Evolutionary conservation across 495 filamentous ascomycete genomes (phyloP).

Genomic region (Daldinia loculata): DNA sequence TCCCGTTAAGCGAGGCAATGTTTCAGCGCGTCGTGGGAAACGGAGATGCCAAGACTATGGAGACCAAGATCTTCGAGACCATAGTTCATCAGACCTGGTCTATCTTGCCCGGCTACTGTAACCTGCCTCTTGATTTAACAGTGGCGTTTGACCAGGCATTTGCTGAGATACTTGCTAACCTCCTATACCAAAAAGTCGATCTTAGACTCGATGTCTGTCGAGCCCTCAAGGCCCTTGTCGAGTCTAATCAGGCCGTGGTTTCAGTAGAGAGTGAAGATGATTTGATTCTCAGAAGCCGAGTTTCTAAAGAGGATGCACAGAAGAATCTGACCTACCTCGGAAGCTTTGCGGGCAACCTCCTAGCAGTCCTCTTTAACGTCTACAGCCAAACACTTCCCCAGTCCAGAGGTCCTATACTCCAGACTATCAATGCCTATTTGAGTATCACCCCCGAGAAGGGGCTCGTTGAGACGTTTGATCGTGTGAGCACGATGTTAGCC

Average conservation of each 20-base stretch:
- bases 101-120: conserved; percentile 93
- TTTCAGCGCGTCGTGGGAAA: conserved; percentile 88
- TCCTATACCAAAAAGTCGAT: conserved; percentile 91
- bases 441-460: conserved; percentile 81
- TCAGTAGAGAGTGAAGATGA: conserved; percentile 70
- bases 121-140: conserved; percentile 81
- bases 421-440: conserved; percentile 92
- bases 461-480: conserved; percentile 83
- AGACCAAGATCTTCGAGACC: conserved; percentile 97
- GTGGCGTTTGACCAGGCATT: conserved; percentile 86
- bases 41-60: conserved; percentile 81
- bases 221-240: conserved; percentile 83
- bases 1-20: conserved; percentile 87
- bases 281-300: conserved; percentile 72
- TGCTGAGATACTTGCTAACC: conserved; percentile 87
- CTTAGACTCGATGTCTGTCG: conserved; percentile 86
- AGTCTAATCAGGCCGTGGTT: conserved; percentile 85
- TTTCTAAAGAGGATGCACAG: conserved; percentile 76
- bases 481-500: conserved; percentile 85
- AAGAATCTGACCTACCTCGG: conserved; percentile 83
- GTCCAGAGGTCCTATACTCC: conserved; percentile 85
- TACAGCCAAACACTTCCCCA: conserved; percentile 96
- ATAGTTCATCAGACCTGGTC: conserved; percentile 96
- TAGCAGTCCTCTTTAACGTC: conserved; percentile 97
- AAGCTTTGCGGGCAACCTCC: conserved; percentile 80